Evolutionary conservation across 192 early-diverging fungal species (phyloP).

Genomic region (Coemansia sp.): DNA sequence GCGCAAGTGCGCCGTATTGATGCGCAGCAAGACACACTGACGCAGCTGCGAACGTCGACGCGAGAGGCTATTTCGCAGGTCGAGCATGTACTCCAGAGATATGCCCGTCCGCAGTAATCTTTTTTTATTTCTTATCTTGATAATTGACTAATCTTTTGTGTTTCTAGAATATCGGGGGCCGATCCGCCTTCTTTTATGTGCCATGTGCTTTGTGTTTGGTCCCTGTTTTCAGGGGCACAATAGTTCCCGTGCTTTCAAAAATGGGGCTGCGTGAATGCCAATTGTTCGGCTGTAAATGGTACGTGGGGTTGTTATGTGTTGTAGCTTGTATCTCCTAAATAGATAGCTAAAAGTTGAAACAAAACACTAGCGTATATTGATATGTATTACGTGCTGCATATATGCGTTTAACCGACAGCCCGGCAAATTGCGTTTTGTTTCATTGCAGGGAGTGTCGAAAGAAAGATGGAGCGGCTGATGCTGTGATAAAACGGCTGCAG

Average conservation of each 20-base stretch:
- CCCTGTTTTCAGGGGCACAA: too few species aligned
- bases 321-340: too few species aligned
- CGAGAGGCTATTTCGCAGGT: conserved; percentile 29
- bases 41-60: conserved; percentile 30
- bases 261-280: too few species aligned
- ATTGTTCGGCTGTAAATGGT: too few species aligned
- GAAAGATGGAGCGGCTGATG: background rate
- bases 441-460: background rate
- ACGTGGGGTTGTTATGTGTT: too few species aligned
- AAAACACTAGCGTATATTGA: too few species aligned
- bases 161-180: background rate
- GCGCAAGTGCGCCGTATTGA: conserved; percentile 37
- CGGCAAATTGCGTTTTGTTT: too few species aligned
- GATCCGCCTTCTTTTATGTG: background rate
- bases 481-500: background rate
- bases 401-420: too few species aligned
- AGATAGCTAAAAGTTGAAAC: too few species aligned
- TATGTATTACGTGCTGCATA: too few species aligned
- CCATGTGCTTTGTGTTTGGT: background rate
- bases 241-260: too few species aligned
- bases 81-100: conserved; percentile 30
- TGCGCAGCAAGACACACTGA: conserved; percentile 35
- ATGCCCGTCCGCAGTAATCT: conserved; percentile 17
- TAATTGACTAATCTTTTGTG: background rate
- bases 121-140: background rate